A percentile compares a stretch with the other conserved stretches of the same genome.
Conservation (phyloP, 2,329 filamentous ascomycete species). For the Annulohypoxylon truncatum region DNA sequence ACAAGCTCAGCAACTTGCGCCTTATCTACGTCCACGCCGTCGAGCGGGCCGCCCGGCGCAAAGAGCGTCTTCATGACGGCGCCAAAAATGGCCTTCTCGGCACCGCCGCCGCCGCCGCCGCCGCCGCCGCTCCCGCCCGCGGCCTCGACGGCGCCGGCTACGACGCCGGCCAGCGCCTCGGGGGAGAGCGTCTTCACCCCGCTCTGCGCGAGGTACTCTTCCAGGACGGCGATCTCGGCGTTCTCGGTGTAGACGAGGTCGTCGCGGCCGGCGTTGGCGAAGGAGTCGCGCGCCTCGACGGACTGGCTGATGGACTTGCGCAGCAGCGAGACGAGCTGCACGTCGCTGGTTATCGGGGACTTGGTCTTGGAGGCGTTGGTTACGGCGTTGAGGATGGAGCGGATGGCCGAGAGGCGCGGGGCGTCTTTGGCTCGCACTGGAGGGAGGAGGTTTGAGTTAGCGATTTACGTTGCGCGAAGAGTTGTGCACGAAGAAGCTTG, state of each 20-base stretch:
- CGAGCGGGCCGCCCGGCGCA: conserved; percentile 62
- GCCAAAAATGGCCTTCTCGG: conserved; percentile 61
- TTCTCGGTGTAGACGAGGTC: conserved; percentile 81
- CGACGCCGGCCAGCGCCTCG: conserved; percentile 67
- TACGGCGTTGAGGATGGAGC: conserved; percentile 74
- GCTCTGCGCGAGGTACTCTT: conserved; percentile 71
- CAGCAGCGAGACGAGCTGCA: conserved; percentile 74
- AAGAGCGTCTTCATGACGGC: conserved; percentile 72
- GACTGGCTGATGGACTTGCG: conserved; percentile 70
- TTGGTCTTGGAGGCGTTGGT: conserved; percentile 81
- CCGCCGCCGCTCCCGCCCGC: too few relatives aligned
- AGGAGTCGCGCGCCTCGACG: conserved; percentile 71
- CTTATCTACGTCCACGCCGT: conserved; percentile 73
- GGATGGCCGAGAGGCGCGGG: conserved; percentile 74
- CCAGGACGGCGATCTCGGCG: conserved; percentile 71
- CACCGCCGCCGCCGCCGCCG: too few relatives aligned
- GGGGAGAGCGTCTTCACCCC: conserved; percentile 68
- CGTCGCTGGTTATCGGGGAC: conserved; percentile 76
- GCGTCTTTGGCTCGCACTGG: conserved; percentile 70
- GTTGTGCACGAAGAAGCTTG: neutral
- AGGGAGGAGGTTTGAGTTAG: neutral
- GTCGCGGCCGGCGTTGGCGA: conserved; percentile 69
- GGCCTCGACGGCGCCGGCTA: conserved; percentile 65
- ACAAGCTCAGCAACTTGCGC: conserved; percentile 70
- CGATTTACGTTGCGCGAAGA: too few relatives aligned